These are phyloP conservation scores for Orbilia oligospora DNA, from an alignment of 2,329 filamentous ascomycete genomes.

Conservation along the genomic window DNA sequence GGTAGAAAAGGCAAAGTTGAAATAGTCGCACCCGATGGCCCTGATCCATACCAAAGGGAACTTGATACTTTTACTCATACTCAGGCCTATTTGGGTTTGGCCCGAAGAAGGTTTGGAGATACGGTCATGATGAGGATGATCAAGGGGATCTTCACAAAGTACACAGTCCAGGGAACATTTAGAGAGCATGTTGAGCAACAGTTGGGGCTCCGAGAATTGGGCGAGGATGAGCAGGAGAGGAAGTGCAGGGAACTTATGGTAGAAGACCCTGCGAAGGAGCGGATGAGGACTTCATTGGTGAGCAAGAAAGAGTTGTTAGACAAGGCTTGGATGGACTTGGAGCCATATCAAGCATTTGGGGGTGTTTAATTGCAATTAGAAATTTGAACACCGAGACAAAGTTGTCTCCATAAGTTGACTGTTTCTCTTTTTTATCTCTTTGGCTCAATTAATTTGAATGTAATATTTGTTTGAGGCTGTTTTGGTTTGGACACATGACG, in stretches of 20 bases:
- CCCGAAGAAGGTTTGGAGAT: constrained; percentile 63
- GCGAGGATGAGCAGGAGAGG: constrained; percentile 65
- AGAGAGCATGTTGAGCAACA: constrained; percentile 66
- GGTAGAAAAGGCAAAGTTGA: constrained; percentile 56
- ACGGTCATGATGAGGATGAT: constrained; percentile 63
- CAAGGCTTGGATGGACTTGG: constrained; percentile 63
- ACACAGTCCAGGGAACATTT: constrained; percentile 50
- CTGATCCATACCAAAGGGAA: constrained; percentile 62
- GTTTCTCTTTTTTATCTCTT: neutral
- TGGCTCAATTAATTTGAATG: neutral
- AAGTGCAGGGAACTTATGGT: constrained; percentile 62
- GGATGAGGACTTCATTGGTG: constrained; percentile 59
- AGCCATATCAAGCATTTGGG: constrained; percentile 36
- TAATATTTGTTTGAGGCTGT: neutral
- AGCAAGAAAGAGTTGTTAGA: constrained; percentile 61
- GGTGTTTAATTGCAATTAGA: neutral
- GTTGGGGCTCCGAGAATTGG: constrained; percentile 67
- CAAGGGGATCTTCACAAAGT: constrained; percentile 45
- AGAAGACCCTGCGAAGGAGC: constrained; percentile 63
- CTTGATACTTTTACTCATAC: constrained; percentile 62
- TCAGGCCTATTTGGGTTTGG: constrained; percentile 62
- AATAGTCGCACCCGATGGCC: constrained; percentile 20
- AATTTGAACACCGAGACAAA: neutral
- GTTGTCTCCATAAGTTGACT: neutral
- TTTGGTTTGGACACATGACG: neutral